phyloP scores from a whole-genome alignment of 148 eudicot genomes.

The Hydrangea macrophylla region DNA sequence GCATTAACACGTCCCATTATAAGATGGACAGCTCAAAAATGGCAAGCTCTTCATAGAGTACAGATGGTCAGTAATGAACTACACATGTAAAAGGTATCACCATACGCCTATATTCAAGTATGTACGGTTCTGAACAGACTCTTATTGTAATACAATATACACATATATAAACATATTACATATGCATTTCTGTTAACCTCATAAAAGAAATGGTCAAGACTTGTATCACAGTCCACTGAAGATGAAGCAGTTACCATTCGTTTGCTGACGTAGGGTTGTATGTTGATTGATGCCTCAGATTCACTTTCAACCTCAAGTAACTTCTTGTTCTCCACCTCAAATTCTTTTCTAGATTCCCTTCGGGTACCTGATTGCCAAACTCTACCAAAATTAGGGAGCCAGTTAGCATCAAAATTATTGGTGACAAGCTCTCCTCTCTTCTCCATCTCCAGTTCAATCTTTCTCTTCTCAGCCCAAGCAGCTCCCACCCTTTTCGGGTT shows the following conservation, averaged over 20 bases:
- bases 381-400: constrained; percentile 97
- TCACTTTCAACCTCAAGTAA: constrained; percentile 29
- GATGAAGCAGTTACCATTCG: constrained; percentile 66
- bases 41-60: not conserved
- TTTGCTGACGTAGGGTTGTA: constrained; percentile 90
- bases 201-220: not conserved
- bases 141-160: not conserved
- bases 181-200: not conserved
- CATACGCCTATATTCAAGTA: not conserved
- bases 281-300: constrained; percentile 34
- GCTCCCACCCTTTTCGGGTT: constrained; percentile 98
- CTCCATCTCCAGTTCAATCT: constrained; percentile 87
- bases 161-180: not conserved
- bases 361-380: constrained; percentile 97
- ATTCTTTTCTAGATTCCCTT: constrained; percentile 86
- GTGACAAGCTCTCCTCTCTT: constrained; percentile 59
- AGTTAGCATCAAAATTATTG: constrained; percentile 47
- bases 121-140: not conserved
- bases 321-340: constrained; percentile 44
- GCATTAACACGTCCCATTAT: not conserved
- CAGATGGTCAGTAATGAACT: not conserved
- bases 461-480: constrained; percentile 98
- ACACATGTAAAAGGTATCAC: constrained; percentile 1
- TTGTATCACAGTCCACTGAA: constrained; percentile 8
- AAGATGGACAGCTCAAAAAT: not conserved